A percentile compares a stretch with the other conserved stretches of the same genome.
phyloP scores from a whole-genome alignment of 2,329 filamentous ascomycete species.

The Teratosphaeria nubilosa region DNA sequence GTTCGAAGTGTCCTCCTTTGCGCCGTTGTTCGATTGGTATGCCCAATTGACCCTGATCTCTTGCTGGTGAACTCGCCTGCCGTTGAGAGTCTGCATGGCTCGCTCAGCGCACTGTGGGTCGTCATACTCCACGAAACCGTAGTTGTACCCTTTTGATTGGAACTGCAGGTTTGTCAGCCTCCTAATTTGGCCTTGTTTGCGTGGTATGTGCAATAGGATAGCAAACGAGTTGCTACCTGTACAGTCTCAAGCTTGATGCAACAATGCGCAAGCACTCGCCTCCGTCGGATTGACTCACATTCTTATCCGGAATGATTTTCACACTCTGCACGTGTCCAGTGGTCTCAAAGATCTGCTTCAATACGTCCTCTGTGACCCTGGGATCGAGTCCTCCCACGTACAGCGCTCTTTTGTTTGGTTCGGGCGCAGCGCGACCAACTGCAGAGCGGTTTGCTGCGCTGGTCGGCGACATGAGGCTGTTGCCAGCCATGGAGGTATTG shows the following conservation, averaged over 20 bases:
- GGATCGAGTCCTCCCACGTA: conserved; percentile 94
- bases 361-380: conserved; percentile 87
- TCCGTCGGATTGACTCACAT: conserved; percentile 53
- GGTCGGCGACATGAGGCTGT: conserved; percentile 70
- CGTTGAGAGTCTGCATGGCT: conserved; percentile 94
- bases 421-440: conserved; percentile 80
- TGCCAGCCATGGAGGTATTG: conserved; percentile 40
- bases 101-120: conserved; percentile 93
- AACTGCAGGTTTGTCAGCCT: conserved; percentile 23
- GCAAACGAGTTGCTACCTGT: neutral
- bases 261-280: neutral
- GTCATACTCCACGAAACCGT: conserved; percentile 97
- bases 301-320: conserved; percentile 99
- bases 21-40: conserved; percentile 88
- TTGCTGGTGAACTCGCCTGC: conserved; percentile 88
- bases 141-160: conserved; percentile 93
- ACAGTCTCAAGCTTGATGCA: neutral
- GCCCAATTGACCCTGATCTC: conserved; percentile 99
- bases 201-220: neutral
- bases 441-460: conserved; percentile 39
- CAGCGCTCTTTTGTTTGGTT: conserved; percentile 95
- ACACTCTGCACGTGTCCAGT: conserved; percentile 97
- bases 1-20: conserved; percentile 94
- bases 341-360: conserved; percentile 97
- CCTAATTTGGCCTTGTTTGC: neutral